phyloP scores from a whole-genome alignment of 768 basidiomycete genomes.

The Suillus tomentosus region DNA sequence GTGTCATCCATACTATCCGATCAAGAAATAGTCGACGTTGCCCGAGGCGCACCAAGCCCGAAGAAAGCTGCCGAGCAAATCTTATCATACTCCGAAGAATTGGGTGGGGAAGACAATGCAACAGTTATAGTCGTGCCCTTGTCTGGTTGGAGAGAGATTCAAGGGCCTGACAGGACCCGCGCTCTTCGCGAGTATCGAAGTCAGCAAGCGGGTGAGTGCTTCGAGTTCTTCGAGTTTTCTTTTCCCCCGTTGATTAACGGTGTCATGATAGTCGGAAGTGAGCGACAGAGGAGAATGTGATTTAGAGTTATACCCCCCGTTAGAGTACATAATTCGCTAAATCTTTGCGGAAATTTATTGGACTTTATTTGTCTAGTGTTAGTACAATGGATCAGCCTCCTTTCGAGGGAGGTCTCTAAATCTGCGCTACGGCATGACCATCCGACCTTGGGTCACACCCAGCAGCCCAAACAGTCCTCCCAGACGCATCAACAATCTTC shows the following conservation, averaged over 20 bases:
- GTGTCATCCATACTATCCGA: conserved; percentile 90
- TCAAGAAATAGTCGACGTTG: conserved; percentile 92
- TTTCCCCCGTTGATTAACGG: conserved; percentile 8
- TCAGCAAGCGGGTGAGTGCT: conserved; percentile 56
- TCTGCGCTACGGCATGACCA: conserved; percentile 86
- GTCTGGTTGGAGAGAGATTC: conserved; percentile 85
- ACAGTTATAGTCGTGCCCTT: conserved; percentile 91
- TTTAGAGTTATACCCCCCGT: background rate
- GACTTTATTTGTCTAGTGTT: conserved; percentile 1
- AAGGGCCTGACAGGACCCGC: conserved; percentile 79
- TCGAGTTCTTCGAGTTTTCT: background rate
- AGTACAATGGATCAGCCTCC: background rate
- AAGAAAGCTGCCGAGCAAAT: conserved; percentile 82
- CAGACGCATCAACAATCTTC: conserved; percentile 63
- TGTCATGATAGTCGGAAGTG: conserved; percentile 52
- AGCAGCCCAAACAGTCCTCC: conserved; percentile 88
- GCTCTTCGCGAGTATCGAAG: conserved; percentile 81
- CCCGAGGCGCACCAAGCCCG: conserved; percentile 69
- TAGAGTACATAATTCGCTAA: conserved; percentile 11
- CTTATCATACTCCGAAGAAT: conserved; percentile 82
- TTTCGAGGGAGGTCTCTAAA: conserved; percentile 40
- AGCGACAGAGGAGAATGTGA: conserved; percentile 70
- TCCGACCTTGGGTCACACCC: conserved; percentile 90
- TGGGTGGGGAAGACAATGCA: conserved; percentile 84
- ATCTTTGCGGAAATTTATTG: conserved; percentile 8